Percentiles rank a stretch among this genome's conserved stretches.
phyloP scores from a whole-genome alignment of 345 rosid genomes.

The Lumnitzera littorea region DNA sequence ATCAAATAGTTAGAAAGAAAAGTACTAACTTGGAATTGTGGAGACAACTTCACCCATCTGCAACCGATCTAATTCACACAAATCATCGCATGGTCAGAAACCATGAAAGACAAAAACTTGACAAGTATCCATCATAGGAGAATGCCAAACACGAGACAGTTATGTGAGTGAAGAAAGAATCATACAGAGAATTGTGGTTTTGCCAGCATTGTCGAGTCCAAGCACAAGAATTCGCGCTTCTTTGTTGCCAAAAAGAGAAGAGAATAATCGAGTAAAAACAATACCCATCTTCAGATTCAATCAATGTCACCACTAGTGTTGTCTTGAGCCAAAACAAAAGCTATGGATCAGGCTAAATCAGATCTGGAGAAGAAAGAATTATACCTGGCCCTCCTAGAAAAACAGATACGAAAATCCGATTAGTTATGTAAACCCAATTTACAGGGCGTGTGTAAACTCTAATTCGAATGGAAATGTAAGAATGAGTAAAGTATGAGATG shows the following conservation, averaged over 20 bases:
- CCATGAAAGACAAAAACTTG: constrained; percentile 5
- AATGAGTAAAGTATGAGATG: too few relatives aligned
- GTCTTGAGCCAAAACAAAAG: too few relatives aligned
- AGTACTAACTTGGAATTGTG: constrained; percentile 81
- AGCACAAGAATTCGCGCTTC: constrained; percentile 91
- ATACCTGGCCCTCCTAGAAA: too few relatives aligned
- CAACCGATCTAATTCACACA: constrained; percentile 64
- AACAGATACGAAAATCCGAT: too few relatives aligned
- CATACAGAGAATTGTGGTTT: constrained; percentile 79
- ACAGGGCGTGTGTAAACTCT: too few relatives aligned
- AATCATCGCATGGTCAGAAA: constrained; percentile 8
- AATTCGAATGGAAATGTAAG: too few relatives aligned
- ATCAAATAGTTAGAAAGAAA: constrained; percentile 1
- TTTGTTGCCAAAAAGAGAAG: constrained; percentile 61
- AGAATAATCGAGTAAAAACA: constrained; percentile 65
- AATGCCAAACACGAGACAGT: constrained; percentile 1
- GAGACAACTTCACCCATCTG: constrained; percentile 99
- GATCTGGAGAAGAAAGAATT: too few relatives aligned
- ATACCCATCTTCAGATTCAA: constrained; percentile 47
- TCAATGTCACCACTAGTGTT: too few relatives aligned
- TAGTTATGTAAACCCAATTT: too few relatives aligned
- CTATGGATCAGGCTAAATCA: too few relatives aligned
- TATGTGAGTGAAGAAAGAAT: not conserved
- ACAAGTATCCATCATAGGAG: constrained; percentile 12
- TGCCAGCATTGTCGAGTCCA: constrained; percentile 92